Evolutionary conservation across 2,329 filamentous ascomycete species (phyloP), one percentile per base, ranked within the genome.

Genomic region (Fusarium tuaranense): DNA sequence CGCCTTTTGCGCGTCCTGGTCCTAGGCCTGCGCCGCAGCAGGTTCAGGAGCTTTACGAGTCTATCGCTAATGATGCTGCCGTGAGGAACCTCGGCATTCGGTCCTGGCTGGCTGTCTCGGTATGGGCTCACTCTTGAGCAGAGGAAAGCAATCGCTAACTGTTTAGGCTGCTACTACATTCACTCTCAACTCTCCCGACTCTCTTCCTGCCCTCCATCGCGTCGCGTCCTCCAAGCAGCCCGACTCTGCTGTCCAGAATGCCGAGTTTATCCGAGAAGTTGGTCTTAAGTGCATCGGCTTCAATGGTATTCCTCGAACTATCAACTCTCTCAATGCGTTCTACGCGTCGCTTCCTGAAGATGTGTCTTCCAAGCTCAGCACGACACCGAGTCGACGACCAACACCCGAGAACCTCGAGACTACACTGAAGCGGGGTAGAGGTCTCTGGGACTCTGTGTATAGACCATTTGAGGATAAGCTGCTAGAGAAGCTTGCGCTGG

Each of bases 111-210:
- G 88, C 90, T 18, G 83, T 94, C 41, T 91, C 92, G 39, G 91
- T 92, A 80, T 14, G 85, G n/a, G 3, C 7, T 14, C 7, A 32
- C 18, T 55, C 6, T 32, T 32, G 18, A 55, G 10, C 10, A 36
- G 0, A 34, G 8, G 20, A 4, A 5, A 10, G 5, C 7, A 20
- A 8, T 20, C 32, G 25, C 72, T 79, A 12, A 78, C 4, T 8
- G 20, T 2, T 2, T 16, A 94, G 92, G 93, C 94, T 1, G 94
- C 94, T 36, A 92, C 94, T 20, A 95, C 94, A 2, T 94, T 96
- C 85, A 97, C 94, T 1, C 91, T 97, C 86, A 97, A 97, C 85
- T 95, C 94, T 2, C 94, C 94, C 27, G 92, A 93, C 67, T 93
- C 93, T 4, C 89, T 96, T 74, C 84, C 89, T 5, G 83, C 88